Percentiles rank a stretch among this genome's conserved stretches.
These are phyloP conservation scores for Eutreptiella sp. DNA, from an alignment of 208 protist genomes.

Conservation along the genomic window DNA sequence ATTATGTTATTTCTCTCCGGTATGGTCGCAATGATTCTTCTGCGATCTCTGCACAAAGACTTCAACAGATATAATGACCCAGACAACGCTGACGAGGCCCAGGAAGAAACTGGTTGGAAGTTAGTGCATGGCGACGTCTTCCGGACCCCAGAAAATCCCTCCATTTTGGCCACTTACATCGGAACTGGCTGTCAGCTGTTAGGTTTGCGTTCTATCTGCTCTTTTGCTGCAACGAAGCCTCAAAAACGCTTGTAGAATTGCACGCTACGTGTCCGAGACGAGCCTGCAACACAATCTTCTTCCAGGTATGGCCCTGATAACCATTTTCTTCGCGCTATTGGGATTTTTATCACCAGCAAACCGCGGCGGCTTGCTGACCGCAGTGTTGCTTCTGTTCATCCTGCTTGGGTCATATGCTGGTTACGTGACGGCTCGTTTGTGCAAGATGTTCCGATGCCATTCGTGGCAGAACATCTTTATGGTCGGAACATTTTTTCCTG, in stretches of 20 bases:
- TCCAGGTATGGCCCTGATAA: slow-evolving; percentile 51
- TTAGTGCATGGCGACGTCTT: slow-evolving; percentile 70
- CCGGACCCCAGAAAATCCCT: slow-evolving; percentile 45
- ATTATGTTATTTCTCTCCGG: slow-evolving; percentile 81
- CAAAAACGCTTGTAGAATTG: no score
- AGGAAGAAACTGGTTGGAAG: slow-evolving; percentile 76
- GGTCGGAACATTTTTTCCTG: slow-evolving; percentile 62
- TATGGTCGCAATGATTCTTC: slow-evolving; percentile 86
- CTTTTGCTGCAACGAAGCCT: no score
- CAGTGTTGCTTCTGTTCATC: slow-evolving; percentile 51
- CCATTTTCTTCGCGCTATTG: slow-evolving; percentile 55
- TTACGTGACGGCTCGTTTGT: slow-evolving; percentile 52
- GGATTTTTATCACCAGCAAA: slow-evolving; percentile 74
- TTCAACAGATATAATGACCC: slow-evolving; percentile 59
- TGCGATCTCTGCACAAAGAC: slow-evolving; percentile 71
- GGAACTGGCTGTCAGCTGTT: slow-evolving; percentile 60
- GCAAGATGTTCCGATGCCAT: slow-evolving; percentile 45
- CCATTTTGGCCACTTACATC: slow-evolving; percentile 49
- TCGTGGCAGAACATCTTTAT: slow-evolving; percentile 47
- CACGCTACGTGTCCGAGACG: no score
- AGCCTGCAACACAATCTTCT: no score
- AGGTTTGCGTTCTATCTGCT: slow-evolving; percentile 43
- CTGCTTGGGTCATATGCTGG: slow-evolving; percentile 58
- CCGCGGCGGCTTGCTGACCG: slow-evolving; percentile 50
- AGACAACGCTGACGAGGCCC: slow-evolving; percentile 42